Base-by-base conservation (phyloP, 441 rosid species). In the Gossypium aridum region DNA sequence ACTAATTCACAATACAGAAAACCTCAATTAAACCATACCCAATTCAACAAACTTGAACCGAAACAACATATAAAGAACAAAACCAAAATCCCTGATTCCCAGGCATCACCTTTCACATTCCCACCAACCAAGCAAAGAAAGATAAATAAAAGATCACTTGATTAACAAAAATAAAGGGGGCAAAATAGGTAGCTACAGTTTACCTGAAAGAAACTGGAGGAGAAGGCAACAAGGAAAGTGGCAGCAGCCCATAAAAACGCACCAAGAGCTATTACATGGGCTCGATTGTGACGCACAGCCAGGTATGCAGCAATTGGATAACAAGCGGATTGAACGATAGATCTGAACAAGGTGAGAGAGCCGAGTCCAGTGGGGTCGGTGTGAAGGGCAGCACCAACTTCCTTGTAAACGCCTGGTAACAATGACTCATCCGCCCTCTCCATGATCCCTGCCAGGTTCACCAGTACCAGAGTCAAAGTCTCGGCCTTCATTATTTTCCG, bases 341-440 rank as follows among this genome's bases (percentile, higher is more conserved):
- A 94, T 72, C 99, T 76, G 22, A 89, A 79, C 66, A 92, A 76
- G 43, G 99, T 92, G n/a, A 95, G 78, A 3, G 97, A 88, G 1
- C 97, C 99, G 54, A 94, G 87, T 1, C 94, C 96, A 2, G 96
- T 91, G 22, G 98, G 98, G 77, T 90, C 94, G 1, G 92, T 83
- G 78, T 90, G 96, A 0, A 94, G 85, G 62, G 92, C 99, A 0
- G 84, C 94, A 2, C 99, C 99, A 31, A 94, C 97, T 74, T 92
- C 99, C 82, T 85, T 89, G 85, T 92, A 94, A 14, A 95, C 98
- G 5, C 98, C 97, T 1, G 98, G 98, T 64, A 92, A 85, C 57
- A 95, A 72, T 12, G 98, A 92, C 71, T 95, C 96, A 65, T 95
- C 99, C 1, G 99, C 97, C 84, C 96, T 82, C 83, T 95, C 97